Evolutionary conservation across 208 protist genomes (phyloP), one percentile per base, ranked within the genome.

Genomic region (Strigomonas oncopelti): DNA sequence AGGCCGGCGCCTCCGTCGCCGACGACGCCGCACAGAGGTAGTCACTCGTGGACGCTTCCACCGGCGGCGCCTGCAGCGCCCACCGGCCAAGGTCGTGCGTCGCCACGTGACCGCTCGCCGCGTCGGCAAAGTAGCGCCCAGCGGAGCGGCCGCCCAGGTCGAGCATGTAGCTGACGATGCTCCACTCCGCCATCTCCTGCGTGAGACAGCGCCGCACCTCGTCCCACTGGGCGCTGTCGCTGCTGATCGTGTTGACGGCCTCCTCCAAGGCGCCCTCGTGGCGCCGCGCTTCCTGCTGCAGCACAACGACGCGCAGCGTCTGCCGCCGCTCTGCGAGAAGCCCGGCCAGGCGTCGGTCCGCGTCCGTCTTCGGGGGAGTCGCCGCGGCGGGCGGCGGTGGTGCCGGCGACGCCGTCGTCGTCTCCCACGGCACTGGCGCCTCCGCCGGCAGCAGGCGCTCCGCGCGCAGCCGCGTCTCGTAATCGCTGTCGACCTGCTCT

Each of bases 101-200:
- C 27, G 85, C 77, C 1, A 95, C 77, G 67, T 91, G 90, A 5
- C 90, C 90, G 36, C 75, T 81, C 25, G 63, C 65, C 5, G 78
- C 70, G 71, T 93, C 87, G 18, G 93, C 78, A 55, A 95, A 84
- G 59, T 92, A 87, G 28, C 70, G 79, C n/a, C 78, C 72, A 20
- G 65, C 67, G 60, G 88, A 81, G 18, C 90, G 76, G 14, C 78
- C 61, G 14, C 68, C 77, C 1, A 81, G 71, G 67, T 92, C 87
- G 32, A 93, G 71, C 28, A 95, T 69, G 71, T 90, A 95, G 62
- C 88, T 71, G 34, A 93, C 45, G 34, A 92, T 75, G 46, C 84
- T 88, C 85, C 85, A 92, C 75, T 95, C 90, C 31, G 90, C 83
- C 57, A 93, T 58, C 74, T 95, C 87, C 63, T 80, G 63, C 7